Conservation (phyloP, 495 filamentous ascomycete species). For the Cetradonia linearis region DNA sequence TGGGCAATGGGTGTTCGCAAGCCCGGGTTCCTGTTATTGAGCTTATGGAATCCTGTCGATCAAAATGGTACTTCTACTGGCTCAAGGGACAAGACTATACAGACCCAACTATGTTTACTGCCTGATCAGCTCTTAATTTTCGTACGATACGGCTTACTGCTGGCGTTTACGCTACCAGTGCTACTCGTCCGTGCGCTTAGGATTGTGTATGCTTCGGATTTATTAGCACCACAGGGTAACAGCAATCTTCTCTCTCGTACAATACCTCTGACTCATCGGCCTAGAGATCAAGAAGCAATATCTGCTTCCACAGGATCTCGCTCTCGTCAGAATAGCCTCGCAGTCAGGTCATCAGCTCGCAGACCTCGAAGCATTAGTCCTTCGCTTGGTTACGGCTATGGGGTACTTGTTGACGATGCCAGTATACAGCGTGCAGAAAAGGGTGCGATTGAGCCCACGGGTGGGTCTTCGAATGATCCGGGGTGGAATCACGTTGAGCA, state of each 20-base stretch:
- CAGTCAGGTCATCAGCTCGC: conserved; percentile 23
- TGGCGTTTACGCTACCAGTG: conserved; percentile 47
- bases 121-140: conserved; percentile 80
- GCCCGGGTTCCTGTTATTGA: conserved; percentile 80
- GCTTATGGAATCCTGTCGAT: conserved; percentile 83
- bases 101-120: conserved; percentile 83
- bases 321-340: conserved; percentile 18
- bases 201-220: conserved; percentile 26
- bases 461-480: conserved; percentile 1
- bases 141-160: conserved; percentile 58
- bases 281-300: conserved; percentile 24
- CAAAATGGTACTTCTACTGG: conserved; percentile 46
- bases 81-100: conserved; percentile 46
- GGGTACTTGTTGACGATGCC: conserved; percentile 7
- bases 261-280: conserved; percentile 10
- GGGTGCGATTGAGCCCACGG: conserved; percentile 2
- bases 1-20: conserved; percentile 95
- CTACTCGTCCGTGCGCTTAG: conserved; percentile 54
- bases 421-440: background rate
- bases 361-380: conserved; percentile 25
- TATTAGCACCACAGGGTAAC: background rate
- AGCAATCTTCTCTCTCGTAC: conserved; percentile 8
- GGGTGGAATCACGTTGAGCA: conserved; percentile 19
- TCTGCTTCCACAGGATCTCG: conserved; percentile 18
- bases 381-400: conserved; percentile 18